Base-by-base conservation (phyloP, 257 asterid species). In the Solanum rostratum region DNA sequence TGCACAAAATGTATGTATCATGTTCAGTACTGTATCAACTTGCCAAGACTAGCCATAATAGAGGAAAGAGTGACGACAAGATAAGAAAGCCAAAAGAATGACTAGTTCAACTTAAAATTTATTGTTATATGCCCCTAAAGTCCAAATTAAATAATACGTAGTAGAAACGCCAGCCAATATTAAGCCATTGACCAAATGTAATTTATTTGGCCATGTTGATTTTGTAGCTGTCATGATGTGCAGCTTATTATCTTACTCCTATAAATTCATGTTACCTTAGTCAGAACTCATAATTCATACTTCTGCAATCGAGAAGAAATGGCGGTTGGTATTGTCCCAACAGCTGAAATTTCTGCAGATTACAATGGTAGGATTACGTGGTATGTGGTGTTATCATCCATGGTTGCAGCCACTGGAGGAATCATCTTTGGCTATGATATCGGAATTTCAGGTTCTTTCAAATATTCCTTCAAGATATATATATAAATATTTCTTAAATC, bases 1-100 rank as follows among this genome's bases (percentile, higher is more conserved):
- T 1, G 91, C 89, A 24, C 91, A n/a, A n/a, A 89, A 78, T 90
- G 90, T 57, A 76, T n/a, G n/a, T n/a, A n/a, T n/a, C n/a, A n/a
- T n/a, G n/a, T n/a, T 30, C 79, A 20, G 33, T 2, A 41, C 11
- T 41, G 10, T 41, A 11, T 41, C 5, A 41, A 41, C 79, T 19
- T 37, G 29, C 5, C 3, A 37, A 69, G 22, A 71, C 29, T 71
- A 0, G 60, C 60, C 81, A 76, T 24, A 16, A 0, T 49, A 27
- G 62, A 46, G 24, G 82, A 16, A 49, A 50, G 41, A 22, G 41
- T 76, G 33, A 74, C 7, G 24, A 74, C 7, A 74, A 76, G 27
- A 15, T 10, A 45, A 46, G 45, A 27, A 49, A 19, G 45, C 60
- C 62, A 27, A 76, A 8, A 76, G n/a, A n/a, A 76, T 49, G 82